A percentile compares a stretch with the other conserved stretches of the same genome.
Conservation (phyloP, 192 early-diverging fungal species). For the Coemansia sp. region DNA sequence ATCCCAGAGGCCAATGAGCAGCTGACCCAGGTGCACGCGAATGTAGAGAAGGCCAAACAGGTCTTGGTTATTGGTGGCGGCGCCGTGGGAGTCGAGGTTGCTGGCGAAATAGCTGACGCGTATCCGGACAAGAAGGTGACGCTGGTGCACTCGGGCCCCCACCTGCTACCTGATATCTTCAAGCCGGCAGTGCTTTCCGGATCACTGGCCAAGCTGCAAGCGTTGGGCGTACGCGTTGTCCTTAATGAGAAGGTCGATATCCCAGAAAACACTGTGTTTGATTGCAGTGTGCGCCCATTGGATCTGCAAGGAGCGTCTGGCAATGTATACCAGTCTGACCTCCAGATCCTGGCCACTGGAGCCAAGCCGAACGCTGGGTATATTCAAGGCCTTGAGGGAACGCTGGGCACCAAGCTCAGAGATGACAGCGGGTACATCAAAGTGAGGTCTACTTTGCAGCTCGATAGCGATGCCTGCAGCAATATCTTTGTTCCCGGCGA, state of each 20-base stretch:
- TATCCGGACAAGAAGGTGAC: conserved; percentile 56
- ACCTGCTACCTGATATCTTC: conserved; percentile 54
- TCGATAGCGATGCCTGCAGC: conserved; percentile 19
- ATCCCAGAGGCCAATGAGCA: conserved; percentile 37
- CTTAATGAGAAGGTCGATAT: conserved; percentile 56
- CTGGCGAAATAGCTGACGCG: conserved; percentile 57
- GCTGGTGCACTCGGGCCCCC: conserved; percentile 49
- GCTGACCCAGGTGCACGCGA: conserved; percentile 27
- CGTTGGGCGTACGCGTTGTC: conserved; percentile 53
- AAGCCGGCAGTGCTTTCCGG: conserved; percentile 40
- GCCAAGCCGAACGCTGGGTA: conserved; percentile 50
- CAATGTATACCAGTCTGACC: conserved; percentile 54
- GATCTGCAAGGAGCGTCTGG: conserved; percentile 55
- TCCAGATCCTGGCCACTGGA: conserved; percentile 59
- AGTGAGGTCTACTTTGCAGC: conserved; percentile 55
- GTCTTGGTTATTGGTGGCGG: conserved; percentile 72
- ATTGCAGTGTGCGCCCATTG: conserved; percentile 37
- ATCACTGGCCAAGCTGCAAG: conserved; percentile 43
- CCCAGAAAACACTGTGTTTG: conserved; percentile 22
- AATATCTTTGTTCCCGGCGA: conserved; percentile 62
- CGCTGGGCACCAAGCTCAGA: conserved; percentile 24
- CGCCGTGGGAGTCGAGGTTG: conserved; percentile 60
- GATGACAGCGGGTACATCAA: conserved; percentile 45
- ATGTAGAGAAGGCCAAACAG: conserved; percentile 53
- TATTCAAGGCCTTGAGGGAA: conserved; percentile 41